Percentiles rank a stretch among this genome's conserved stretches.
Evolutionary conservation across 306 rosid genomes (phyloP).

Genomic region (Ceratonia siliqua): DNA sequence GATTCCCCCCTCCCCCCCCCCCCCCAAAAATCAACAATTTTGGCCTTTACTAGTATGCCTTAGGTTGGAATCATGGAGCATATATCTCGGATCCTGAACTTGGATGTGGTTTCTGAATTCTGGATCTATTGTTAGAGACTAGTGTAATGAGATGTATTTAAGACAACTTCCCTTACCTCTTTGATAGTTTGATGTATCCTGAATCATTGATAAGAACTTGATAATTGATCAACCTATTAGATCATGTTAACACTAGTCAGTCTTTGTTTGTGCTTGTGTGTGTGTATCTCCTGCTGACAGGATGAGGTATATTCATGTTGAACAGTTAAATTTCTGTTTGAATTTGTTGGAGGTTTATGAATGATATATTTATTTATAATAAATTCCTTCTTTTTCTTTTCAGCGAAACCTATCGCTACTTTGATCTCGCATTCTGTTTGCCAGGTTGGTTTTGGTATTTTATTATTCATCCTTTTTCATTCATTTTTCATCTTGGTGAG

Average conservation of each 20-base stretch:
- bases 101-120: background rate
- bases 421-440: constrained; percentile 77
- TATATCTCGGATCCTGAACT: background rate
- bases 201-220: background rate
- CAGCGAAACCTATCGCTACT: constrained; percentile 51
- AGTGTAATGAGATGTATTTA: background rate
- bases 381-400: background rate
- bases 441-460: constrained; percentile 54
- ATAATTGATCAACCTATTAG: background rate
- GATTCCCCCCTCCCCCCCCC: too few species aligned
- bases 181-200: background rate
- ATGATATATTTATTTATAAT: background rate
- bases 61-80: background rate
- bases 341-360: background rate
- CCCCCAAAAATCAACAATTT: too few species aligned
- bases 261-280: background rate
- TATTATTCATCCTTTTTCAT: background rate
- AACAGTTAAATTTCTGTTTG: background rate
- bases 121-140: background rate
- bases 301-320: background rate
- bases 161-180: background rate
- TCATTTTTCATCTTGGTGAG: background rate
- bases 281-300: background rate
- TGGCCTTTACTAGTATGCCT: background rate
- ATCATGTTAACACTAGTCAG: background rate